phyloP scores from a whole-genome alignment of 192 early-diverging fungal species.

The Oehlia diaphana region DNA sequence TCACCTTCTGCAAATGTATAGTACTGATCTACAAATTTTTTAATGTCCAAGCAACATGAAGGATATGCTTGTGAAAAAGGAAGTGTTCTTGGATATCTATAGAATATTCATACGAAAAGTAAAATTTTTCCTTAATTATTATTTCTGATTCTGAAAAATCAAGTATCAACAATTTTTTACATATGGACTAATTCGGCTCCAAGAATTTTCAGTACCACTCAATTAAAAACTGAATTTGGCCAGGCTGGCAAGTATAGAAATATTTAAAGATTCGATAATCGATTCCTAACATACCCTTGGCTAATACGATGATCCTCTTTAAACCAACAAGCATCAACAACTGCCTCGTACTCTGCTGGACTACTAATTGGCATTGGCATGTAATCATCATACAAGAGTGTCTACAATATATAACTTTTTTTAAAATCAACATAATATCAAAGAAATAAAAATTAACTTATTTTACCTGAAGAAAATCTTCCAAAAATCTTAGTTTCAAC shows the following conservation, averaged over 20 bases:
- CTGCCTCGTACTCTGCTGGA: conserved; percentile 61
- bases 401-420: conserved; percentile 42
- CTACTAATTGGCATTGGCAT: conserved; percentile 71
- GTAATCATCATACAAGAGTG: conserved; percentile 80
- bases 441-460: background rate
- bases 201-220: too few relatives aligned
- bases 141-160: too few relatives aligned
- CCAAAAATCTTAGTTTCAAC: conserved; percentile 65
- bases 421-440: background rate
- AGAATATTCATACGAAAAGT: background rate
- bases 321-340: conserved; percentile 64
- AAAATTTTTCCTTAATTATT: too few relatives aligned
- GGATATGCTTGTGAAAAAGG: conserved; percentile 85
- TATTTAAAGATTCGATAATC: too few relatives aligned
- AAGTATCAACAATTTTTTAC: too few relatives aligned
- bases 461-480: conserved; percentile 66
- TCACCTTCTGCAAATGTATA: conserved; percentile 87
- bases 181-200: too few relatives aligned
- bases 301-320: conserved; percentile 50
- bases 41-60: conserved; percentile 67
- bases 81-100: conserved; percentile 68
- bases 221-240: too few relatives aligned
- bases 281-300: background rate
- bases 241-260: too few relatives aligned
- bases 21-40: conserved; percentile 73